Base-by-base conservation (phyloP, 2,329 filamentous ascomycete species). In the Penicillium nordicum region DNA sequence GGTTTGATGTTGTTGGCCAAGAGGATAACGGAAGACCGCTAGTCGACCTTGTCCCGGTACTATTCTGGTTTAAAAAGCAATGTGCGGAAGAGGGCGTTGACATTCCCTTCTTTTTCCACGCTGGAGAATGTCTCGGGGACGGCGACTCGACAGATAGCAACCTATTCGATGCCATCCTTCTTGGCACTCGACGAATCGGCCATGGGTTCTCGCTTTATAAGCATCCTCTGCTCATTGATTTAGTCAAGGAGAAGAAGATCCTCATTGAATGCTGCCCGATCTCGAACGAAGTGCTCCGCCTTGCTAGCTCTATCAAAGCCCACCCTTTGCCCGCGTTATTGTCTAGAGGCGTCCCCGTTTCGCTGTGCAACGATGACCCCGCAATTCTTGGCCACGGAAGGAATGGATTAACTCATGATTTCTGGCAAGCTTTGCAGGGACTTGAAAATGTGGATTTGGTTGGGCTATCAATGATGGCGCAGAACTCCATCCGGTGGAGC, bases 101-200 rank as follows among this genome's bases (percentile, higher is more conserved):
- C 48, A 86, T 99, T 10, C 93, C 93, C 0, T 96, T 97, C 78
- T 96, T 96, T 79, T 95, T 97, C 78, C 92, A 97, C 72, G 92
- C 93, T 0, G 93, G 92, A 62, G 92, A 97, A 75, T 90, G 86
- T 34, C 84, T 96, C 0, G 91, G 90, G 16, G 86, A 89, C 58
- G 92, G 91, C 29, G 87, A 86, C 63, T 81, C 80, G 21, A 88
- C 88, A 0, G 92, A 97, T 67, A 79, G 85, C 60, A 97, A 97
- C 72, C 82, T 97, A 3, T 96, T 92, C 71, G 92, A 97, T 71
- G 92, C 92, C 0, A 82, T 97, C 14, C 78, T 97, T 9, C 82
- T 97, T 6, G 92, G 92, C 3, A 93, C 92, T 0, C 81, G 93
- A 51, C 85, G 94, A 57, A 95, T 99, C 59, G 93, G 93, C 0